Evolutionary conservation across 495 filamentous ascomycete species (phyloP), one percentile per base, ranked within the genome.

Genomic region (Penicillium ucsense): DNA sequence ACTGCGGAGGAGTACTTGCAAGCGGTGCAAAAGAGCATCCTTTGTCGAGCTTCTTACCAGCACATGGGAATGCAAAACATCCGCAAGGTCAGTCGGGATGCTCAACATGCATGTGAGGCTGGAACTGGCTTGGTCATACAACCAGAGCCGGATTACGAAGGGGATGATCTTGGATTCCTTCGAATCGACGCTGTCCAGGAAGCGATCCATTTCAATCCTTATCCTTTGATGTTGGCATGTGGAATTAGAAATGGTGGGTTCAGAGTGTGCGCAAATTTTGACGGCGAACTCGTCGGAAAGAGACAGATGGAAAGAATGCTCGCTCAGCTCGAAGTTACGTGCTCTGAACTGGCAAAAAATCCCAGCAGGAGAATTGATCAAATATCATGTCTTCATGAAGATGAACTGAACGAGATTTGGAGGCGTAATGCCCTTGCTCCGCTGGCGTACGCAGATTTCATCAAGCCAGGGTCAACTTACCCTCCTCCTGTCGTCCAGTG

Each of bases 31-130:
- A 65, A 77, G 35, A 62, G 72, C 9, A 68, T 74, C 27, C 58
- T 78, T 12, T 65, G 66, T 2, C 72, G 75, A 2, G 77, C 80
- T 4, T 71, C 78, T 0, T 79, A 81, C 56, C 77, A 89, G 60
- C 82, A 86, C 41, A 71, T 78, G 56, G 84, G 85, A 5, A 68
- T 89, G 59, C 80, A 85, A 59, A 74, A 84, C 44, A 89, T 89
- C 49, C 69, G 77, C 47, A 69, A 71, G 20, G 67, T 86, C 34
- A 79, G 76, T 53, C 53, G 65, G 0, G 82, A 86, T 51, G 77
- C 83, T 4, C 68, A 76, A 33, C 67, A 78, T 50, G 83, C 83
- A 9, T 85, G 82, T 46, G 81, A 84, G 46, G 73, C 83, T 40
- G 69, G 74, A n/a, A 83, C 72, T 43, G 64, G 81, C 6, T 60